Evolutionary conservation across 176 grass and related monocot genomes (phyloP).

Genomic region (Lolium perenne): DNA sequence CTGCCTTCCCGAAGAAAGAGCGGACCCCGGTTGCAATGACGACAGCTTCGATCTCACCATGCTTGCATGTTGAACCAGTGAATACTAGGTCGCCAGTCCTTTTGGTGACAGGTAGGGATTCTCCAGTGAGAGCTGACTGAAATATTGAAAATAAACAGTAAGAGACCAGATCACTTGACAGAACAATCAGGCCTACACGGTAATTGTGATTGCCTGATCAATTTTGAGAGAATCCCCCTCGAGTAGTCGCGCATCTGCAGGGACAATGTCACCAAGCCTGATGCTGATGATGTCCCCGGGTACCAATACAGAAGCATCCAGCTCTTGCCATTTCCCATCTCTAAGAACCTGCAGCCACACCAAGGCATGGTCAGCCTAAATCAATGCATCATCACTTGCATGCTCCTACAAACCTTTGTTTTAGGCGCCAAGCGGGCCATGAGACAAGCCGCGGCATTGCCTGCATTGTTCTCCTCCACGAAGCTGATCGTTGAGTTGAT

Average conservation of each 20-base stretch:
- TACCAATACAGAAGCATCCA: constrained; percentile 70
- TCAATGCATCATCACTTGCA: not conserved
- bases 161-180: not conserved
- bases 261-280: constrained; percentile 83
- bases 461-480: constrained; percentile 86
- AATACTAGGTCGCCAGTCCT: constrained; percentile 64
- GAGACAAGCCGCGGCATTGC: constrained; percentile 69
- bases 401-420: constrained; percentile 53
- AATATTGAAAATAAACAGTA: constrained; percentile 23
- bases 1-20: constrained; percentile 81
- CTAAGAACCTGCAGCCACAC: constrained; percentile 54
- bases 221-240: constrained; percentile 88
- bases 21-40: constrained; percentile 67
- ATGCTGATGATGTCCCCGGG: constrained; percentile 83
- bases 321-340: constrained; percentile 75
- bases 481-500: constrained; percentile 91
- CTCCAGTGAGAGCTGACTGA: constrained; percentile 78
- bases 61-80: constrained; percentile 82
- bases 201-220: constrained; percentile 59
- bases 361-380: constrained; percentile 1
- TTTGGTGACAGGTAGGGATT: constrained; percentile 80
- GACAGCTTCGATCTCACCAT: constrained; percentile 78
- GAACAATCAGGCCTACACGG: not conserved
- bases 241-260: constrained; percentile 73
- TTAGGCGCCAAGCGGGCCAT: constrained; percentile 72